Base-by-base conservation (phyloP, 179 eudicot genomes). In the Corrigiola litoralis region DNA sequence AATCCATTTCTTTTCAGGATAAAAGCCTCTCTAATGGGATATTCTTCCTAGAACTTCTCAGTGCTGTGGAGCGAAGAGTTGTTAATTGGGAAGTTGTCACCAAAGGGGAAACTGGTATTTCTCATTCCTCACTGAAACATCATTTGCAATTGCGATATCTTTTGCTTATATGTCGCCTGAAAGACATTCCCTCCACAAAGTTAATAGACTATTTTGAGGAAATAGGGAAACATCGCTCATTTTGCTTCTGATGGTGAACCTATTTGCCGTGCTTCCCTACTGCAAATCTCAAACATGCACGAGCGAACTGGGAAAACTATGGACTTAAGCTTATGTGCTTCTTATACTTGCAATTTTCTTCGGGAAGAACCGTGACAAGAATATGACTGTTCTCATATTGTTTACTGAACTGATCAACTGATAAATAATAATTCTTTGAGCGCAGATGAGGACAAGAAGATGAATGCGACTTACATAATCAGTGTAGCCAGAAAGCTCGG, bases 401-500 rank as follows among this genome's bases (percentile, higher is more conserved):
- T 28, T 28, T 48, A 21, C 31, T 33, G 27, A 11, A 36, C 8
- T 16, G 0, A 4, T 33, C 3, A 44, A 17, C 40, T 31, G 18
- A 46, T 62, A 54, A 61, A 17, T 67, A 28, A 42, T 48, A 14
- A 58, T 21, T 44, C 4, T 63, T 17, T 41, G 14, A 49, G 21
- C 63, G 62, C 69, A 89, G 96, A 82, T 69, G 96, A 89, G 67
- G 86, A 86, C 75, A 89, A 89, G 81, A 89, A 83, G 78, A 57
- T 82, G 82, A 89, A 89, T 68, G 90, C 96, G 51, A 84, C 92
- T 37, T 89, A 89, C 65, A 89, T 89, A 6, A 89, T 86, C 66
- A 89, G 92, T 76, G 90, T 89, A 46, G 90, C 96, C 24, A 74
- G 96, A 65, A 89, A 89, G 77, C 86, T 89, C 58, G 96, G 96